These are phyloP conservation scores for Pyrenochaeta sp. DNA, from an alignment of 2,329 filamentous ascomycete species.

Conservation along the genomic window DNA sequence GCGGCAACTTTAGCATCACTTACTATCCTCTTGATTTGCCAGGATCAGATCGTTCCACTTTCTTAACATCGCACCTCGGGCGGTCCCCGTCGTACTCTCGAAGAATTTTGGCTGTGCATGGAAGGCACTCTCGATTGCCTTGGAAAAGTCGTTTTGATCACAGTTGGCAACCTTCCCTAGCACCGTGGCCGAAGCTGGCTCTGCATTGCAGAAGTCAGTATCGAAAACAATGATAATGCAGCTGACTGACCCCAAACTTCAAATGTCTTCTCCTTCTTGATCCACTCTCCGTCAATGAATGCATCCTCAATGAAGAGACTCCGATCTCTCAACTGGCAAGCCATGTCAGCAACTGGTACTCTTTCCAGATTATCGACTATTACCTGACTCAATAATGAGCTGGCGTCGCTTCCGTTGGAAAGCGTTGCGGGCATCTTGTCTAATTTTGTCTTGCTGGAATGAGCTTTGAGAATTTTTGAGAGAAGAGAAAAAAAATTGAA, in stretches of 20 bases:
- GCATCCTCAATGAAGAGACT: constrained; percentile 7
- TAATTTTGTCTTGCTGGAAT: too few species aligned
- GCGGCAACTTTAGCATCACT: not conserved
- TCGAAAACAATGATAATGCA: not conserved
- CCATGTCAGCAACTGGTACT: not conserved
- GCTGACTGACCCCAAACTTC: not conserved
- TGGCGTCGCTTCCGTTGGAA: too few species aligned
- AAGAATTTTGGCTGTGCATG: not conserved
- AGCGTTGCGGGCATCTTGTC: too few species aligned
- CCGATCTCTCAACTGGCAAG: constrained; percentile 1
- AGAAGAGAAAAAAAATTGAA: too few species aligned
- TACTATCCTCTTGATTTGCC: constrained; percentile 4
- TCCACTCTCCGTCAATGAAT: constrained; percentile 15
- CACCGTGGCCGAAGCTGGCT: not conserved
- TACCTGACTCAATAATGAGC: too few species aligned
- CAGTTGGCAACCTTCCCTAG: not conserved
- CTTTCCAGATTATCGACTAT: too few species aligned
- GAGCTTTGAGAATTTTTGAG: too few species aligned
- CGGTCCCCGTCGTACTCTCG: not conserved
- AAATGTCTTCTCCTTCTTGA: constrained; percentile 3
- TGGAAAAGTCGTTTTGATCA: constrained; percentile 1
- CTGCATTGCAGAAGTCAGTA: not conserved
- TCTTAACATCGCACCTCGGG: not conserved
- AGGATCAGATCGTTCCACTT: constrained; percentile 2
- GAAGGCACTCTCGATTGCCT: constrained; percentile 2